Evolutionary conservation across 148 eudicot species (phyloP).

Genomic region (Rhododendron henanense): DNA sequence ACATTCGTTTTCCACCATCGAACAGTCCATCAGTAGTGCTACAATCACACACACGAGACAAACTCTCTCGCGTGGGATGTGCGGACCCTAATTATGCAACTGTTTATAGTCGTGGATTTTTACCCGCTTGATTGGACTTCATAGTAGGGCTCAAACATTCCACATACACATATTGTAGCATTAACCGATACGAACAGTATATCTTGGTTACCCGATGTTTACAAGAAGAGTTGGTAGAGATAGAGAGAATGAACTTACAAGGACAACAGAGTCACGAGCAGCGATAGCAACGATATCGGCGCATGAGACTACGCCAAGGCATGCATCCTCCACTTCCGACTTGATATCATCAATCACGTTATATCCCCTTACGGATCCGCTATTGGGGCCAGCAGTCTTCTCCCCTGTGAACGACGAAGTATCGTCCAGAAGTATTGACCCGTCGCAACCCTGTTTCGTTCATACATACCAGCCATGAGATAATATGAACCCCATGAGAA

Average conservation of each 20-base stretch:
- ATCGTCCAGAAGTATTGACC: slow-evolving; percentile 40
- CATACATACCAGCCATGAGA: neutral
- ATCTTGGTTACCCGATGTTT: neutral
- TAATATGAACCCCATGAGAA: no score
- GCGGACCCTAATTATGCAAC: no score
- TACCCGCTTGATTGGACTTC: no score
- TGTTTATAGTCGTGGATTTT: no score
- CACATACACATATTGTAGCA: neutral
- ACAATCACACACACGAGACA: neutral
- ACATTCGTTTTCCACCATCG: neutral
- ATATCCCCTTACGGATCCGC: slow-evolving; percentile 32
- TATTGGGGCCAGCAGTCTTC: slow-evolving; percentile 38
- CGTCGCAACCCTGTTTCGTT: slow-evolving; percentile 33
- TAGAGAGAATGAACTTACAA: slow-evolving; percentile 20
- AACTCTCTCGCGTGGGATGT: neutral
- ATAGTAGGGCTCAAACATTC: neutral
- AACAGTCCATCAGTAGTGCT: neutral
- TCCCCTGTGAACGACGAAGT: slow-evolving; percentile 35
- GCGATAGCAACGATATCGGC: slow-evolving; percentile 43
- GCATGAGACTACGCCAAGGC: slow-evolving; percentile 46
- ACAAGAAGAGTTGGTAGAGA: neutral
- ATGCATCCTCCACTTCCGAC: slow-evolving; percentile 28
- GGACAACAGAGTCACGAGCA: slow-evolving; percentile 30
- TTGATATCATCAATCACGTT: slow-evolving; percentile 37
- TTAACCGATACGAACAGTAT: neutral